Percentiles rank a stretch among this genome's conserved stretches.
phyloP scores from a whole-genome alignment of 169 alveolate genomes.

The Theileria sp. region DNA sequence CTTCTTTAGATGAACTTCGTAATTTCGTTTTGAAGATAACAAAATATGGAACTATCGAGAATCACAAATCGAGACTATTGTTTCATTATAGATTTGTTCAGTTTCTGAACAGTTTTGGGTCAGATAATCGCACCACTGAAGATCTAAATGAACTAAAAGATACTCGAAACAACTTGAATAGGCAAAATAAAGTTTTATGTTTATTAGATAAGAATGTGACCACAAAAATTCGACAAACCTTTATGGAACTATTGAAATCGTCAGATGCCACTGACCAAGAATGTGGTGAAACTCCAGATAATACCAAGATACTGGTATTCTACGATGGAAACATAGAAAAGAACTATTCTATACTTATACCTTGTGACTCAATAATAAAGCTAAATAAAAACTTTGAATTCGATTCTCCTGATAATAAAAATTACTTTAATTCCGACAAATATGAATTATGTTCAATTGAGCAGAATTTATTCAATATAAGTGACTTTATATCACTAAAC shows the following conservation, averaged over 20 bases:
- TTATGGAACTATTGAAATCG: neutral
- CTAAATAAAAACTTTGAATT: neutral
- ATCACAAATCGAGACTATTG: neutral
- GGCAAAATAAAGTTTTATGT: neutral
- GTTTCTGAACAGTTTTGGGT: neutral
- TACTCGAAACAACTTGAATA: neutral
- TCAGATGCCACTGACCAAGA: neutral
- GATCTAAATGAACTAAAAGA: neutral
- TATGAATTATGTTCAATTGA: conserved; percentile 47
- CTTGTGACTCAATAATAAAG: conserved; percentile 12
- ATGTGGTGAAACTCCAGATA: neutral
- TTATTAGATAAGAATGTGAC: neutral
- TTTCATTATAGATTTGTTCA: neutral
- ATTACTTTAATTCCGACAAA: conserved; percentile 9
- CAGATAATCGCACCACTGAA: neutral
- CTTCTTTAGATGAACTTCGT: neutral
- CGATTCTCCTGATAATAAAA: neutral
- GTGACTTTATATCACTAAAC: conserved; percentile 18
- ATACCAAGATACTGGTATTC: conserved; percentile 32
- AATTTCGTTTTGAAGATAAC: neutral
- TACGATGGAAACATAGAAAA: conserved; percentile 35
- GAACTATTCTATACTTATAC: conserved; percentile 15
- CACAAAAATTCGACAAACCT: neutral
- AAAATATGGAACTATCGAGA: neutral
- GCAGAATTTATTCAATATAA: conserved; percentile 48